Base-by-base conservation (phyloP, 495 filamentous ascomycete species). In the Bathelium albidoporum region DNA sequence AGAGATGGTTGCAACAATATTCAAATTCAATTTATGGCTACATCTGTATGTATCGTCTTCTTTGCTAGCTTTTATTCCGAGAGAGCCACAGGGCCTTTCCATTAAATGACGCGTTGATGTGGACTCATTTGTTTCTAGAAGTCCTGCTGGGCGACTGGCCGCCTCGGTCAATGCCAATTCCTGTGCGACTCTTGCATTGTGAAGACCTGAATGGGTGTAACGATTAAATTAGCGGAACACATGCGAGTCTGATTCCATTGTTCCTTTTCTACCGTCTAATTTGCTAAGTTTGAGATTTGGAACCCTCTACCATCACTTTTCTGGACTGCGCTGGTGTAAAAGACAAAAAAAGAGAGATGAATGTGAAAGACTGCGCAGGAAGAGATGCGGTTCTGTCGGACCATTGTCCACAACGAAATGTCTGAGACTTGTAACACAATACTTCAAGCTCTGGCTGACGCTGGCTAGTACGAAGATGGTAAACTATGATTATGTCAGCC, bases 211-310 rank as follows among this genome's bases (percentile, higher is more conserved):
- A n/a, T n/a, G n/a, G n/a, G n/a, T n/a, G n/a, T n/a, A n/a, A n/a
- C n/a, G n/a, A n/a, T n/a, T n/a, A n/a, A n/a, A n/a, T n/a, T n/a
- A n/a, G n/a, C n/a, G n/a, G n/a, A n/a, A n/a, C n/a, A n/a, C n/a
- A n/a, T 29, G 59, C 66, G 11, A 65, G 58, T 16, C 59, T 75
- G 7, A 63, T 77, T 0, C 75, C 72, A 1, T 66, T 65, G 1
- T 20, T 14, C 32, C 39, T 77, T 1, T 77, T 70, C 65, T 64
- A 67, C 16, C 52, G 53, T 26, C 67, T 73, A 5, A 41, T 74
- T 18, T 61, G 61, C 2, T 41, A 66, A 53, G 72, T 74, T 68
- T 66, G 75, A 77, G 66, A 67, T 66, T 0, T 70, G 66, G 63
- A 63, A 12, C 58, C 64, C 7, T 22, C 11, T 4, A 65, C 59